A percentile compares a stretch with the other conserved stretches of the same genome.
Conservation (phyloP, 2,329 filamentous ascomycete species). For the Phymatotrichopsis omnivora region DNA sequence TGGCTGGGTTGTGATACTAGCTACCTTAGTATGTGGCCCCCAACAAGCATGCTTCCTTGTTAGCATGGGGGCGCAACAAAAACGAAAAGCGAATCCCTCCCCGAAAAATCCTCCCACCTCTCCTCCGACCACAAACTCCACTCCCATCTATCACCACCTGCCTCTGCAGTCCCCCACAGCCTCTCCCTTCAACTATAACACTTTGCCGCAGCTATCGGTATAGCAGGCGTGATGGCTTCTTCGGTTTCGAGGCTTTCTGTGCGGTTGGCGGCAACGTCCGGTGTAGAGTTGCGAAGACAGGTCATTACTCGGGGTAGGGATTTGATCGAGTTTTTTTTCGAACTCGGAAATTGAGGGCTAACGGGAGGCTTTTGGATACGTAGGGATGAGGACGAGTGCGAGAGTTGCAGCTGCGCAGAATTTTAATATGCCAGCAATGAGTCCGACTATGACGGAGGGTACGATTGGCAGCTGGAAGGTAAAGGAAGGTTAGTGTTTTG, state of each 20-base stretch:
- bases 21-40: no score
- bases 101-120: neutral
- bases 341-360: conserved; percentile 1
- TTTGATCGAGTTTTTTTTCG: neutral
- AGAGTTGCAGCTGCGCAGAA: conserved; percentile 64
- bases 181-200: neutral
- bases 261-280: conserved; percentile 11
- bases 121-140: neutral
- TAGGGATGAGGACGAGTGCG: conserved; percentile 44
- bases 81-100: no score
- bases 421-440: conserved; percentile 84
- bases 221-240: conserved; percentile 17
- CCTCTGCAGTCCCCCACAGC: no score
- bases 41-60: no score
- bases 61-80: no score
- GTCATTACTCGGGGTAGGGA: conserved; percentile 22
- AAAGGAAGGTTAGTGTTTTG: conserved; percentile 53
- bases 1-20: no score
- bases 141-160: neutral
- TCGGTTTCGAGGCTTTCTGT: conserved; percentile 16
- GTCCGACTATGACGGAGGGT: conserved; percentile 88
- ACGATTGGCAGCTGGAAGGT: conserved; percentile 78
- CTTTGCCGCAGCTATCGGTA: neutral
- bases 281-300: conserved; percentile 20
- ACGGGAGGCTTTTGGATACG: conserved; percentile 2